phyloP scores from a whole-genome alignment of 768 basidiomycete genomes.

The Tephrocybe sp. region DNA sequence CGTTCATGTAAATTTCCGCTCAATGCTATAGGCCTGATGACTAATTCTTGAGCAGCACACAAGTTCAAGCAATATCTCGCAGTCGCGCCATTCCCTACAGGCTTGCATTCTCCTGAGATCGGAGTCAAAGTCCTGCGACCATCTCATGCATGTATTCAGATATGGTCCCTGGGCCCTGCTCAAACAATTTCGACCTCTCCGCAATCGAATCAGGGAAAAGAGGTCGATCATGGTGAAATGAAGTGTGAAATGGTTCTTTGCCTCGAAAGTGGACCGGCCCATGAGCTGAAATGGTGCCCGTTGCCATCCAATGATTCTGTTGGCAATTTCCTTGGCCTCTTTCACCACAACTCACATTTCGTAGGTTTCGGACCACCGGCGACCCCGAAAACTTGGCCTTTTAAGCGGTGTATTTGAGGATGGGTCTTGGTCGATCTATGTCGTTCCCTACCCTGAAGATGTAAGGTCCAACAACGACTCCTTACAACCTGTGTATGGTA shows the following conservation, averaged over 20 bases:
- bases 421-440: slow-evolving; percentile 77
- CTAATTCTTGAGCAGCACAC: slow-evolving; percentile 42
- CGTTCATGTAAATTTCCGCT: slow-evolving; percentile 44
- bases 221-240: slow-evolving; percentile 46
- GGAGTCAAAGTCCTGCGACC: slow-evolving; percentile 60
- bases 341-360: neutral
- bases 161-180: slow-evolving; percentile 63
- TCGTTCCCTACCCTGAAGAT: slow-evolving; percentile 76
- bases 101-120: slow-evolving; percentile 61
- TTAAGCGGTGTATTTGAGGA: slow-evolving; percentile 86
- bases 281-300: slow-evolving; percentile 92
- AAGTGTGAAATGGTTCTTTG: slow-evolving; percentile 86
- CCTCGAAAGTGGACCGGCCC: slow-evolving; percentile 75
- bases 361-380: slow-evolving; percentile 11
- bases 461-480: slow-evolving; percentile 30
- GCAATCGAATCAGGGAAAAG: neutral
- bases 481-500: slow-evolving; percentile 49
- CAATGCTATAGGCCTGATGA: neutral
- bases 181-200: neutral
- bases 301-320: slow-evolving; percentile 72
- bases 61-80: slow-evolving; percentile 79
- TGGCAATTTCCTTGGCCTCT: neutral
- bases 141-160: slow-evolving; percentile 72
- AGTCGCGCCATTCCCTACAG: slow-evolving; percentile 71
- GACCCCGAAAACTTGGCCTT: slow-evolving; percentile 71